Base-by-base conservation (phyloP, 202 grass and related monocot genomes). In the Panicum virgatum region DNA sequence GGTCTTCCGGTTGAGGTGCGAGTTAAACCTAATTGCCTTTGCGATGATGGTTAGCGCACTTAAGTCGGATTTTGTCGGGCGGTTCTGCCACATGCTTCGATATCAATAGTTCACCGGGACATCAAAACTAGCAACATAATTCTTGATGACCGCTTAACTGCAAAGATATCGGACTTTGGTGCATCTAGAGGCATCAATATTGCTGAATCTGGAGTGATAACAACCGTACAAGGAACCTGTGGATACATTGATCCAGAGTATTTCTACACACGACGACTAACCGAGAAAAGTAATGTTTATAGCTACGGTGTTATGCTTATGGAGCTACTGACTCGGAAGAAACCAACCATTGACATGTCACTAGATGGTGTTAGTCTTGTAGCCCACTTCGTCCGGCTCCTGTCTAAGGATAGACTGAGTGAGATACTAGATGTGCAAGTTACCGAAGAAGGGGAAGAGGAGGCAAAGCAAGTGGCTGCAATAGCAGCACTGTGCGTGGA, bases 231-330 rank as follows among this genome's bases (percentile, higher is more conserved):
- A 69, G 88, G 88, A 79, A 90, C 88, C 0, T 60, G 62, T 75
- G 88, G 88, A 5, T 90, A 86, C 27, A 63, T 86, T 15, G 88
- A 90, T 85, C 88, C 83, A 10, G 80, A 73, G 46, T 86, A 86
- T 18, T 90, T 42, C 57, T 82, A 89, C 6, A 81, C 62, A 2
- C 63, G 82, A 1, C 47, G 82, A 16, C 51, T 89, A 10, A 85
- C 87, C 12, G 61, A 76, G 9, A 89, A 89, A 39, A 89, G 82
- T 18, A 77, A 89, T 16, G 82, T 89, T 1, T 89, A 81, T 4
- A 86, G 82, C 62, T 89, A 65, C 10, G 87, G 87, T 5, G 77
- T 89, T 3, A 57, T 89, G 16, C 62, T 89, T 1, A 40, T 89
- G 1, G 87, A 93, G 48, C n/a, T 93, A 26, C 48, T 92, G 43